Evolutionary conservation across 2,329 filamentous ascomycete genomes (phyloP), one percentile per base, ranked within the genome.

Genomic region (Pestalotiopsis sp.): DNA sequence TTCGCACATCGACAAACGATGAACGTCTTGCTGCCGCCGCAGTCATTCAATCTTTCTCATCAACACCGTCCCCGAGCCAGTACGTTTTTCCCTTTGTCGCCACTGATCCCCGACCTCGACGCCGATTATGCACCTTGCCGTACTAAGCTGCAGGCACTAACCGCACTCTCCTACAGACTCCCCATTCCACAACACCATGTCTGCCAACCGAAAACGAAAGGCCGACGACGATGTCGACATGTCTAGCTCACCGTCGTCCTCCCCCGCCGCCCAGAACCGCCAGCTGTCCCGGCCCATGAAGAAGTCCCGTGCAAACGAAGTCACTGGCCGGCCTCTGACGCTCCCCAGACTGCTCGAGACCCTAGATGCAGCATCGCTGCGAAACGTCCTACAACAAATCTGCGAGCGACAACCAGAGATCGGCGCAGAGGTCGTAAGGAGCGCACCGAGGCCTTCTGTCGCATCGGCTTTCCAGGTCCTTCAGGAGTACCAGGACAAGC

Each of bases 341-440:
- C 82, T 90, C 7, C 84, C 86, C 68, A 91, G 96, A 76, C 88
- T 99, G n/a, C 90, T 99, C 71, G 95, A 99, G 82, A 98, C 96
- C 0, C 89, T 99, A 59, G 93, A 97, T 76, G 91, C 91, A 70
- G 88, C 93, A 69, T 93, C 97, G 73, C 87, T 99, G 76, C 91
- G 95, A 73, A 90, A 89, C 45, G 91, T 98, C 1, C 87, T 99
- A n/a, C 93, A 95, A 79, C 91, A 92, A 67, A 93, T 99, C 77
- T 98, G 95, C 83, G 93, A 97, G 76, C 90, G 92, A 73, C 94
- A 97, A 77, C 94, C 95, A 3, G 91, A 93, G 72, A 92, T 99
- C 71, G 91, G 91, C 66, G 89, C 93, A 66, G 95, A 98, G 80
- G 92, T 99, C 59, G 90, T 94, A 39, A 88, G 91, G 66, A 90